These are phyloP conservation scores for Uronychia setigera DNA, from an alignment of 73 alveolate species.

Conservation along the genomic window DNA sequence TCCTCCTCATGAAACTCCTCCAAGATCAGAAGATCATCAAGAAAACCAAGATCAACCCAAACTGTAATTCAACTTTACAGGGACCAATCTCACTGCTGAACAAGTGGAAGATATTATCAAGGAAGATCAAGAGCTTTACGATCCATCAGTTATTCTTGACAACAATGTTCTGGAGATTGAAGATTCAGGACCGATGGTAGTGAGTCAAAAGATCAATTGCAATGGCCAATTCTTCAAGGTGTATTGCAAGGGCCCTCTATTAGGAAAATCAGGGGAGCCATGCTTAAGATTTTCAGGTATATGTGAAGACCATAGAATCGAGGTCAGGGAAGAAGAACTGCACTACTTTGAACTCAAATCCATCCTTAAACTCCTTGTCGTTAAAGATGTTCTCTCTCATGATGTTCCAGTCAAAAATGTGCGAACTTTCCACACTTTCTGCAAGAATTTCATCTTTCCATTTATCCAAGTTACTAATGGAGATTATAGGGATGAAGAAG, in stretches of 20 bases:
- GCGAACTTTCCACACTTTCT: not conserved
- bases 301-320: not conserved
- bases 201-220: not conserved
- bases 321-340: not conserved
- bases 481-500: not conserved
- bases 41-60: too few species aligned
- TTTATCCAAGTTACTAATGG: not conserved
- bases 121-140: constrained; percentile 16
- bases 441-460: constrained; percentile 5
- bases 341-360: not conserved
- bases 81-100: constrained; percentile 1
- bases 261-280: not conserved
- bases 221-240: constrained; percentile 3
- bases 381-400: not conserved
- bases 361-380: not conserved
- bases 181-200: not conserved
- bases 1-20: too few species aligned
- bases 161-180: not conserved
- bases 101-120: not conserved
- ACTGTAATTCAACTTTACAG: not conserved
- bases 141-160: constrained; percentile 3
- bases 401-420: not conserved
- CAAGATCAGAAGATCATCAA: too few species aligned
- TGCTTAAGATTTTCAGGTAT: not conserved
- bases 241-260: constrained; percentile 2